Base-by-base conservation (phyloP, 371 early-diverging fungal species). In the Phascolomyces articulosus region DNA sequence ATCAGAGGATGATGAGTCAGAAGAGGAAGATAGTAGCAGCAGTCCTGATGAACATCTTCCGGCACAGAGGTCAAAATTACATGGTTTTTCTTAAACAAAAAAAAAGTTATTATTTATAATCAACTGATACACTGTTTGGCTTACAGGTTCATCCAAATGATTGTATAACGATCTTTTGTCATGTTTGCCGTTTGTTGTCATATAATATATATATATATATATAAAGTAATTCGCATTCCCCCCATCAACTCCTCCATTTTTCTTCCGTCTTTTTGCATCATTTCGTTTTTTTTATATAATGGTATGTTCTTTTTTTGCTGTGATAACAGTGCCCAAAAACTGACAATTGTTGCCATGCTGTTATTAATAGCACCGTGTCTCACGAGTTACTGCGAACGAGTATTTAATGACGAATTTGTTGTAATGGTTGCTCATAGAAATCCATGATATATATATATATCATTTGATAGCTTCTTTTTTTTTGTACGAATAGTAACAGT, bases 1-100 rank as follows among this genome's bases (percentile, higher is more conserved):
- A 27, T 31, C 58, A 27, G 49, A 38, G 2, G 64, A 63, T 9
- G 68, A 63, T 13, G 60, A 59, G 20, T 40, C 51, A 11, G 31
- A 54, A 28, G 63, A 63, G 16, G 57, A 63, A 10, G 40, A 48
- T 44, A 44, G 44, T n/a, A 51, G 51, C 15, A 51, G 51, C 23
- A 23, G 4, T 6, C 24, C 21, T 51, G 51, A 51, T 24, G 51
- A 24, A 10, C 21, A 4, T 51, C 51, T 23, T 51, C 51, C 21
- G 15, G 1, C 23, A 23, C 51, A 51, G 51, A 51, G 51, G 51
- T 51, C 51, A 51, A 51, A 51, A 51, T 51, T 51, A 24, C 51
- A 51, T 18, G 51, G 51, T 51, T 51, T 51, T 24, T 51, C 51
- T 23, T 51, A 51, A 34, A 34, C 6, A 34, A 34, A 34, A 34